phyloP scores from a whole-genome alignment of 1,284 basidiomycete species.

The Lignosus rhinocerotis region DNA sequence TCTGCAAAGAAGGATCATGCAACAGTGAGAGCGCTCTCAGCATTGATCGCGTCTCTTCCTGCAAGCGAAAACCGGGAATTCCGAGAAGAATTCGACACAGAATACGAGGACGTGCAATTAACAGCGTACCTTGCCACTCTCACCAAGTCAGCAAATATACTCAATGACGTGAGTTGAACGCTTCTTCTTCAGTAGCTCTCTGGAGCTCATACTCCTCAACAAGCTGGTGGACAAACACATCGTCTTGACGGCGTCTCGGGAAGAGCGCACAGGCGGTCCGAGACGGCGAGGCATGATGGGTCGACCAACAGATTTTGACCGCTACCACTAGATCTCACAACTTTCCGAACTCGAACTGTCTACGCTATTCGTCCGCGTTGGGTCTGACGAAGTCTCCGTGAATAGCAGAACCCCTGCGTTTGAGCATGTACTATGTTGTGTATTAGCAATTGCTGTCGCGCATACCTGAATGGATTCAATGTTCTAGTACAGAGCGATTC shows the following conservation, averaged over 20 bases:
- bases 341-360: neutral
- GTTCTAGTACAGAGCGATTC: too few relatives aligned
- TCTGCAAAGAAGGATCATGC: constrained; percentile 70
- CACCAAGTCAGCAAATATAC: constrained; percentile 83
- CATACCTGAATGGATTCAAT: constrained; percentile 1
- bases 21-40: constrained; percentile 81
- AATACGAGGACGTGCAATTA: constrained; percentile 94
- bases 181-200: neutral
- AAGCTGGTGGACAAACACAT: constrained; percentile 42
- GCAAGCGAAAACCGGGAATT: constrained; percentile 81
- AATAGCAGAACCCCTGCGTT: neutral
- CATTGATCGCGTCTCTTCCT: constrained; percentile 84
- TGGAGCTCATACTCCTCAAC: neutral
- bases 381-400: neutral
- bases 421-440: constrained; percentile 17
- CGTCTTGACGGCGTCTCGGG: constrained; percentile 34
- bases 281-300: constrained; percentile 35
- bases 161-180: constrained; percentile 78
- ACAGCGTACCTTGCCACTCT: constrained; percentile 87
- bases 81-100: constrained; percentile 84
- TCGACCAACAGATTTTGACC: constrained; percentile 52
- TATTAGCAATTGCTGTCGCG: constrained; percentile 19
- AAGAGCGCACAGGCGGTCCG: constrained; percentile 31
- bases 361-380: neutral
- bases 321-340: constrained; percentile 39